Percentiles rank a stretch among this genome's conserved stretches.
Evolutionary conservation across 208 protist genomes (phyloP).

Genomic region (Crithidia sp.): DNA sequence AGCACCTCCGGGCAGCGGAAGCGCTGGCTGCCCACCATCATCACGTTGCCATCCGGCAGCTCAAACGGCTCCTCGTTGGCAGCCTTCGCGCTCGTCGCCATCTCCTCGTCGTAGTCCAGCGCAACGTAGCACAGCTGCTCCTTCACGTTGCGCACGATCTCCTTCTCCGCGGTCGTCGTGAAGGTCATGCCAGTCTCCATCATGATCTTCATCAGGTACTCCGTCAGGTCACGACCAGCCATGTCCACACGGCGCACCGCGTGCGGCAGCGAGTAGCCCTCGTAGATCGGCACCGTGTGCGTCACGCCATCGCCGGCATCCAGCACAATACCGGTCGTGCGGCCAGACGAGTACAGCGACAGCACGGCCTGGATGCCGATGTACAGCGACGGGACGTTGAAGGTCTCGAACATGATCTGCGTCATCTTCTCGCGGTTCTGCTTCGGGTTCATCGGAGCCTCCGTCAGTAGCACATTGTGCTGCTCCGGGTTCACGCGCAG

Average conservation of each 20-base stretch:
- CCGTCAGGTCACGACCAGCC: constrained; percentile 94
- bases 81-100: constrained; percentile 90
- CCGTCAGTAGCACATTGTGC: constrained; percentile 95
- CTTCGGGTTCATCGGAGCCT: constrained; percentile 94
- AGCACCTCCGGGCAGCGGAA: constrained; percentile 96
- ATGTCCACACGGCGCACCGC: constrained; percentile 90
- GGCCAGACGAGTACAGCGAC: constrained; percentile 93
- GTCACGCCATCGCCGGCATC: constrained; percentile 95
- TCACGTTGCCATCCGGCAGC: constrained; percentile 94
- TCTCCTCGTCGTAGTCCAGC: constrained; percentile 96
- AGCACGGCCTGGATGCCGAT: constrained; percentile 97
- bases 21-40: constrained; percentile 84
- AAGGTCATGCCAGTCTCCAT: constrained; percentile 97
- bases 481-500: constrained; percentile 97
- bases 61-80: constrained; percentile 91
- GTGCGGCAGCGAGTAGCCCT: constrained; percentile 92
- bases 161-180: constrained; percentile 95
- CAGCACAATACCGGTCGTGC: constrained; percentile 93
- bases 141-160: constrained; percentile 97
- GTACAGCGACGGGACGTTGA: constrained; percentile 91
- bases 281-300: constrained; percentile 94
- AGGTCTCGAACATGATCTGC: constrained; percentile 96
- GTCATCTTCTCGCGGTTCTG: constrained; percentile 95
- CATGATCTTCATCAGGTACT: constrained; percentile 95
- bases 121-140: constrained; percentile 95